These are phyloP conservation scores for Suillus placidus DNA, from an alignment of 768 basidiomycete species.

Conservation along the genomic window DNA sequence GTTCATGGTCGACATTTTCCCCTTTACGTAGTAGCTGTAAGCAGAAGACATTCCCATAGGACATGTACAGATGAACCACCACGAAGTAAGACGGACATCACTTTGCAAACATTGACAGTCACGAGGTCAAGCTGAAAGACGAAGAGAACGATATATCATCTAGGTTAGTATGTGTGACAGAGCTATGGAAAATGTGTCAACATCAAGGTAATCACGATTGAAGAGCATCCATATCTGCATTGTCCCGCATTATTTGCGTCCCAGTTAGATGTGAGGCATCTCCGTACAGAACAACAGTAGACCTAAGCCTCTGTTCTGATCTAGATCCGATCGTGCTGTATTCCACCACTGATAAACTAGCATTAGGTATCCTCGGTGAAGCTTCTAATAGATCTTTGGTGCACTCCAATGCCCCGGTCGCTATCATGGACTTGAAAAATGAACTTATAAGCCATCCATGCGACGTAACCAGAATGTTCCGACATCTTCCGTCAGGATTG, in stretches of 20 bases:
- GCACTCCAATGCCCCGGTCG: conserved; percentile 41
- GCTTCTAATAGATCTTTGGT: conserved; percentile 34
- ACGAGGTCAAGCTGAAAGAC: neutral
- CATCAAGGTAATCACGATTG: neutral
- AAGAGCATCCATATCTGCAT: conserved; percentile 1
- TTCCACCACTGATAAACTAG: conserved; percentile 1
- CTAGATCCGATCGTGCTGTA: neutral
- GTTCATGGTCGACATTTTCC: neutral
- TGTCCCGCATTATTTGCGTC: neutral
- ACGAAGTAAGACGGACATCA: neutral
- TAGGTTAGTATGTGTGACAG: neutral
- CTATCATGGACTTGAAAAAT: conserved; percentile 52
- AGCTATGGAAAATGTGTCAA: neutral
- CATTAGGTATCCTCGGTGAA: conserved; percentile 22
- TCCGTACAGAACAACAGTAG: neutral
- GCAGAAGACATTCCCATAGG: neutral
- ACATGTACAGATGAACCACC: neutral
- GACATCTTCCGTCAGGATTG: conserved; percentile 24
- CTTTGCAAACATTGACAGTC: neutral
- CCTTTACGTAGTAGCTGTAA: neutral
- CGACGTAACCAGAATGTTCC: conserved; percentile 57
- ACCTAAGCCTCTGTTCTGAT: neutral
- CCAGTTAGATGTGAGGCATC: neutral
- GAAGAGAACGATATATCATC: neutral
- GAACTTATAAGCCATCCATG: conserved; percentile 68